Base-by-base conservation (phyloP, 2,329 filamentous ascomycete genomes). In the Arachnomyces sp. region DNA sequence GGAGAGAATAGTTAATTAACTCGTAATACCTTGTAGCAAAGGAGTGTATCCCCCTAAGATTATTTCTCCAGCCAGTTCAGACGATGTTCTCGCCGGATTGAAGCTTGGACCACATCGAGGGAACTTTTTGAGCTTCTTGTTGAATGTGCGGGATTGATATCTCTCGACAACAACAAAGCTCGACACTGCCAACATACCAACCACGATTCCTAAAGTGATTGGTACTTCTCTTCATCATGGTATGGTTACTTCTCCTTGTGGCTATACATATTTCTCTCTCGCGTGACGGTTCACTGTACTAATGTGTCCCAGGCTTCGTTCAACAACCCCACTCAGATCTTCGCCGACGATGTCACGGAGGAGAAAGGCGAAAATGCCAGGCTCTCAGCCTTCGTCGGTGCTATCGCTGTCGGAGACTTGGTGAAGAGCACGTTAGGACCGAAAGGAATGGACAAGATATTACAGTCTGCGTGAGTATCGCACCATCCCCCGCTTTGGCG, bases 281-380 rank as follows among this genome's bases (percentile, higher is more conserved):
- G 34, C n/a, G 14, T 17, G 7, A 36, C 18, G 34, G 18, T 38
- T 30, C 34, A 28, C 7, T 35, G 6, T 40, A 16, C 42, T 48
- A 33, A 47, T 38, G 3, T 37, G 14, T 18, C 39, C 12, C 39
- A 64, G 61, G 58, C 61, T 49, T 56, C 47, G 43, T 65, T 64
- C 53, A 61, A 54, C 66, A 92, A 88, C 70, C 89, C 90, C 58
- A 94, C 88, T 49, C 90, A 96, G 70, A 96, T 96, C 73, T 96
- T 96, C 69, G 86, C 88, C 58, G 87, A 95, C 67, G 89, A 93
- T 63, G 92, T 93, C 53, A 92, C 84, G 43, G 87, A 96, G 70
- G 90, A 96, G 72, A 96, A 94, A 73, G 92, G 92, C 57, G 90
- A 96, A 73, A 96, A 96, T 84, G 90, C 92, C 58, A 87, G 90